Conservation (phyloP, 257 asterid genomes). For the Phtheirospermum japonicum region DNA sequence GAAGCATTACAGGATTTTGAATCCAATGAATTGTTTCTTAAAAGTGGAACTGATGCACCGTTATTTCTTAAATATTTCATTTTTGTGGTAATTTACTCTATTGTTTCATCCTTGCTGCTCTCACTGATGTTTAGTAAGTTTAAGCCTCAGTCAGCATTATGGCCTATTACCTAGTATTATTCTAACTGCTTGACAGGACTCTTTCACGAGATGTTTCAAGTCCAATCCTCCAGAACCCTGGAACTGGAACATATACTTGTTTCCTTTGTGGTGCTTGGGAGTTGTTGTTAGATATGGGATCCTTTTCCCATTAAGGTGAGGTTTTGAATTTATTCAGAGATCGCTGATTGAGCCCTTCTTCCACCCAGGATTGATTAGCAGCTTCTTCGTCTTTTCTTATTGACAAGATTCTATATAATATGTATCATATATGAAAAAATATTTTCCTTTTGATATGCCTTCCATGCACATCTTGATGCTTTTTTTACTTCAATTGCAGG, state of each 20-base stretch:
- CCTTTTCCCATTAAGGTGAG: no score
- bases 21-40: neutral
- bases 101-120: constrained; percentile 2
- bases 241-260: constrained; percentile 93
- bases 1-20: neutral
- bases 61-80: no score
- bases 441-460: neutral
- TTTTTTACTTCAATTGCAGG: constrained; percentile 55
- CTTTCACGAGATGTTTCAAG: constrained; percentile 95
- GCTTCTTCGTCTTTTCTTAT: no score
- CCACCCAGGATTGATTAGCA: no score
- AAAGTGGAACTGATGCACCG: neutral
- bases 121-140: neutral
- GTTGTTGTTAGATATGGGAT: constrained; percentile 80
- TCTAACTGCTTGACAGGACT: constrained; percentile 58
- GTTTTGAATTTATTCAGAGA: constrained; percentile 26
- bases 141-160: constrained; percentile 12
- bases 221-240: constrained; percentile 96
- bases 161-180: constrained; percentile 1
- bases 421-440: neutral
- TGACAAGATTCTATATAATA: neutral
- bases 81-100: no score
- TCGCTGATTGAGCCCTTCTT: no score
- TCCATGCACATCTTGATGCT: constrained; percentile 31
- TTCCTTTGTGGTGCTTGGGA: constrained; percentile 97